Percentiles rank a stretch among this genome's conserved stretches.
These are phyloP conservation scores for Candida cerambycidarum DNA, from an alignment of 805 yeast genomes.

Conservation along the genomic window DNA sequence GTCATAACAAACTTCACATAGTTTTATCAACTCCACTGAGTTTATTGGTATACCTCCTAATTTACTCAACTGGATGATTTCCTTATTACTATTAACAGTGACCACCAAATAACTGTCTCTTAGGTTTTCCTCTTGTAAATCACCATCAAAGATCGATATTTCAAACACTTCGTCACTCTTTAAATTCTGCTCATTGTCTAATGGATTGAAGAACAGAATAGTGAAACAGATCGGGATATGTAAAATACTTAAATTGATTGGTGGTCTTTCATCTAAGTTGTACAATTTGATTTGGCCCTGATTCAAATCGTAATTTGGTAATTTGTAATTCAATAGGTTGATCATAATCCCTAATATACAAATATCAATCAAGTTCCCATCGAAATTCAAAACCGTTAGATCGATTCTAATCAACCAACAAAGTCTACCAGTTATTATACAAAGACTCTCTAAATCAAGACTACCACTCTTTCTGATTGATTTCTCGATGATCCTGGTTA, in stretches of 20 bases:
- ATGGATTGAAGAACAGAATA: conserved; percentile 79
- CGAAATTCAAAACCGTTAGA: conserved; percentile 82
- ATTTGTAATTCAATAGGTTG: conserved; percentile 76
- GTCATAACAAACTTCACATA: conserved; percentile 63
- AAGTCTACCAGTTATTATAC: conserved; percentile 86
- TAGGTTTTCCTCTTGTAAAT: conserved; percentile 69
- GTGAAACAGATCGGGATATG: conserved; percentile 91
- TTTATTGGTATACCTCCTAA: conserved; percentile 89
- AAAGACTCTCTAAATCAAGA: conserved; percentile 82
- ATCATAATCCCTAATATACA: conserved; percentile 89
- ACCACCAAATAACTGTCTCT: conserved; percentile 80
- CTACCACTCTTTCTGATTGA: conserved; percentile 90
- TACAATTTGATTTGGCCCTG: conserved; percentile 53
- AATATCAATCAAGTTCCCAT: conserved; percentile 90
- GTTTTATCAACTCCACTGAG: conserved; percentile 63
- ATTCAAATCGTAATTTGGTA: conserved; percentile 68
- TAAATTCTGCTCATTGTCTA: conserved; percentile 62
- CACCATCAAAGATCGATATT: conserved; percentile 71
- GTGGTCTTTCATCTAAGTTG: conserved; percentile 74
- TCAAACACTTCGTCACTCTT: conserved; percentile 64
- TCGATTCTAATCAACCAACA: conserved; percentile 94
- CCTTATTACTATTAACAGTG: conserved; percentile 86
- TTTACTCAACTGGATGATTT: conserved; percentile 84
- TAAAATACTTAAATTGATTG: conserved; percentile 78
- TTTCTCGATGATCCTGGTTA: conserved; percentile 83